These are phyloP conservation scores for Aspergillus felis DNA, from an alignment of 2,329 filamentous ascomycete genomes.

Conservation along the genomic window DNA sequence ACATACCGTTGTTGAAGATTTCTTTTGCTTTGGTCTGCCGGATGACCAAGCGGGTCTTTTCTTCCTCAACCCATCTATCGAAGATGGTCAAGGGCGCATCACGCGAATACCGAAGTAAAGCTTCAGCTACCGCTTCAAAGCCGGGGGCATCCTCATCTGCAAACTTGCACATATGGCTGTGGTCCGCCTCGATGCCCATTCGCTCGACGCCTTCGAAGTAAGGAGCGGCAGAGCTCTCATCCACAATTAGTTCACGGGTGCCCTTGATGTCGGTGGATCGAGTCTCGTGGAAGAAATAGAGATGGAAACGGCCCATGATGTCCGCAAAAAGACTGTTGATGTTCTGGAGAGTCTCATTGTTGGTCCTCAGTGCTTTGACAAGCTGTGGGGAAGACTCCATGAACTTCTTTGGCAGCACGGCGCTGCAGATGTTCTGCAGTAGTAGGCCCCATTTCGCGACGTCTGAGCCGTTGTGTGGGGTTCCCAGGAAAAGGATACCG, in stretches of 20 bases:
- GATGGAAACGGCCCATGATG: conserved; percentile 65
- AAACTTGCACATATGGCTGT: conserved; percentile 71
- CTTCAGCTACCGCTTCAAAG: conserved; percentile 53
- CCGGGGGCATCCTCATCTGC: conserved; percentile 61
- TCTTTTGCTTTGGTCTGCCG: conserved; percentile 36
- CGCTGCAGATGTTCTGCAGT: conserved; percentile 64
- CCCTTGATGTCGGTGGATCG: conserved; percentile 66
- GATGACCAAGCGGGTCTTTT: conserved; percentile 35
- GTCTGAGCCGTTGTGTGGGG: conserved; percentile 68
- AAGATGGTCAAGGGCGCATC: conserved; percentile 54
- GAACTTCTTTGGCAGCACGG: conserved; percentile 61
- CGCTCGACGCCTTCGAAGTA: conserved; percentile 66
- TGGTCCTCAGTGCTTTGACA: conserved; percentile 65
- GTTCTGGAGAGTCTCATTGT: conserved; percentile 69
- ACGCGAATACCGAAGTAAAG: conserved; percentile 43
- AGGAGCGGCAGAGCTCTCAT: conserved; percentile 65
- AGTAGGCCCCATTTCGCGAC: conserved; percentile 64
- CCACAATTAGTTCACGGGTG: conserved; percentile 62
- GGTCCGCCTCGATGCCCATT: conserved; percentile 71
- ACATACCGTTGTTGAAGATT: conserved; percentile 32
- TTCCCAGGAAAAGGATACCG: conserved; percentile 72
- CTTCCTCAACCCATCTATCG: conserved; percentile 59
- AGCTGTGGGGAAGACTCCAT: conserved; percentile 66
- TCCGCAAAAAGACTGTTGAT: conserved; percentile 72
- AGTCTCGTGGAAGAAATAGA: conserved; percentile 74